These are phyloP conservation scores for Hyphopichia wangnamkhiaoensis DNA, from an alignment of 1,139 yeast genomes.

Conservation along the genomic window DNA sequence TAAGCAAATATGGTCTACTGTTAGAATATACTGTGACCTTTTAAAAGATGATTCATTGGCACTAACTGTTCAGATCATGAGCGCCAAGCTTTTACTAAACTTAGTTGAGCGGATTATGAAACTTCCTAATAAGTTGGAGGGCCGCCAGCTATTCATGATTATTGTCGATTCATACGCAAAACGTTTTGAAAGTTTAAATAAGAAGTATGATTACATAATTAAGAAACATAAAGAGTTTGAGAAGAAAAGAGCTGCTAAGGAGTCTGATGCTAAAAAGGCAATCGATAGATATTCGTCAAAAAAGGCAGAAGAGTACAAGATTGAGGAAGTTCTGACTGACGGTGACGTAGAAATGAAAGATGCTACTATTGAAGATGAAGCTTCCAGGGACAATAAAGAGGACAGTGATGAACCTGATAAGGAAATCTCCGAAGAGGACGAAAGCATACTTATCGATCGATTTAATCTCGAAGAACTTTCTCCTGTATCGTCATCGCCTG, in stretches of 20 bases:
- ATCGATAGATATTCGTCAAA: conserved; percentile 39
- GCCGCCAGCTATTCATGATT: conserved; percentile 77
- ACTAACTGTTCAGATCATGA: conserved; percentile 92
- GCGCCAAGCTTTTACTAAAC: conserved; percentile 86
- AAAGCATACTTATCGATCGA: conserved; percentile 34
- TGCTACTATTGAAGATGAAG: conserved; percentile 14
- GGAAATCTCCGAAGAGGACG: conserved; percentile 15
- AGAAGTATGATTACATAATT: conserved; percentile 69
- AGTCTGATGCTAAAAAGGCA: conserved; percentile 44
- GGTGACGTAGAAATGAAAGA: conserved; percentile 19
- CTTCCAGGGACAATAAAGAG: conserved; percentile 26
- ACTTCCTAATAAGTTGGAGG: conserved; percentile 79
- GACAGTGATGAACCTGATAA: conserved; percentile 18
- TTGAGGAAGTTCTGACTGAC: conserved; percentile 9
- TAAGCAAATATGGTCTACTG: conserved; percentile 86
- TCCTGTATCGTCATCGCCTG: conserved; percentile 36
- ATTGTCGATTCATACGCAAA: conserved; percentile 88
- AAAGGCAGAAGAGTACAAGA: conserved; percentile 3
- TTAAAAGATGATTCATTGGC: conserved; percentile 83
- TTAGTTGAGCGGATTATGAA: conserved; percentile 87
- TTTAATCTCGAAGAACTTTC: conserved; percentile 43
- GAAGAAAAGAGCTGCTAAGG: conserved; percentile 40
- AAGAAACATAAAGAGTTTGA: conserved; percentile 60
- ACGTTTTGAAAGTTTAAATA: conserved; percentile 73
- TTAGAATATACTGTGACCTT: conserved; percentile 76